Evolutionary conservation across 352 stramenopile species (phyloP), one percentile per base, ranked within the genome.

Genomic region (Aphanomyces invadans): DNA sequence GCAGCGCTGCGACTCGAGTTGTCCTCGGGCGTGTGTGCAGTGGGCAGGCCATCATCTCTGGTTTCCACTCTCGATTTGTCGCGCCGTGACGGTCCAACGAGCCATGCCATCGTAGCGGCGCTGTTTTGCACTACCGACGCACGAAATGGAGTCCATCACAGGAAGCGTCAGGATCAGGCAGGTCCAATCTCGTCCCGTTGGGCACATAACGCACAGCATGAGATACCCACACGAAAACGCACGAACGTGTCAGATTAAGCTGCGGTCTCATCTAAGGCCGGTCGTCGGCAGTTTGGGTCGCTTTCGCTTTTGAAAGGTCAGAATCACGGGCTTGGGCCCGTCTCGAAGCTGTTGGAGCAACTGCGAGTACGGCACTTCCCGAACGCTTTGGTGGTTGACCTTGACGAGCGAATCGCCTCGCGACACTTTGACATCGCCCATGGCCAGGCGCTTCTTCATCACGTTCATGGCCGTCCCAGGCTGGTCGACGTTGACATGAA

Each of bases 381-480:
- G 55, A 7, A 64, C 31, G 33, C 55, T 64, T 23, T 64, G 55
- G 21, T 64, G 55, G 55, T 64, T 64, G 32, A 64, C 25, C 36
- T 64, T 64, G 55, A 64, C 55, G 36, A 64, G 55, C 4, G 5
- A 19, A 38, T 64, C 55, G 21, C 55, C 55, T n/a, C 55, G 36
- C 25, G 55, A 64, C 31, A 64, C 26, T 31, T 52, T 64, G 36
- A 64, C 23, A 12, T 49, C 55, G 55, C 25, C 21, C 28, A n/a
- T 32, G 33, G 17, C 3, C 31, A 38, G 25, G 19, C 55, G 55
- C 15, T 21, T 21, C 21, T 19, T 21, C 32, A 49, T 17, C 36
- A 57, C 25, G 29, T 32, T 19, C 29, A 12, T 11, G 17, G 31
- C 29, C 31, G 36, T n/a, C n/a, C 49, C 49, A 4, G 49, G 11